Evolutionary conservation across 2,329 filamentous ascomycete genomes (phyloP).

Genomic region (Fusarium bulbicola): DNA sequence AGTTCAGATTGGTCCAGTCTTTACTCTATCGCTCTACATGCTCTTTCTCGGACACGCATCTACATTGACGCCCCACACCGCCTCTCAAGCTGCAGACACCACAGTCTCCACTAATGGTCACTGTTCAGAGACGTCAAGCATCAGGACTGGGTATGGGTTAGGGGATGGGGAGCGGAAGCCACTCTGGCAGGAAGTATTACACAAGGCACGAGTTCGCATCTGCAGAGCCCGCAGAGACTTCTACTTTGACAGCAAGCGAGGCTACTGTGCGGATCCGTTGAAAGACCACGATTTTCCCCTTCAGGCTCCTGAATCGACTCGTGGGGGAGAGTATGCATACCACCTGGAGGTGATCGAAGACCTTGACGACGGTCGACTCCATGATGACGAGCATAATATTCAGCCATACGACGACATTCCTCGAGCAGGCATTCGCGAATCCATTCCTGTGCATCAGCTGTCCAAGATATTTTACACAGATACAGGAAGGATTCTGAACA

Average conservation of each 20-base stretch:
- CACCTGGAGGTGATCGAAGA: conserved; percentile 86
- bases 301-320: neutral
- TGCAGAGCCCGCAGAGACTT: conserved; percentile 67
- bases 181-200: conserved; percentile 95
- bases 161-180: conserved; percentile 63
- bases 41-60: conserved; percentile 83
- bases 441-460: conserved; percentile 66
- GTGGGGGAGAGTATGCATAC: conserved; percentile 69
- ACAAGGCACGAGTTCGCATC: conserved; percentile 88
- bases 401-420: conserved; percentile 53
- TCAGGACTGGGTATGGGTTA: conserved; percentile 39
- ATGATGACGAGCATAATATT: conserved; percentile 52
- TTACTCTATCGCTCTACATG: conserved; percentile 92
- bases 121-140: neutral
- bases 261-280: conserved; percentile 15
- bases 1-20: conserved; percentile 87
- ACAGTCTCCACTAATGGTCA: neutral
- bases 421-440: conserved; percentile 60
- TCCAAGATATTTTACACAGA: conserved; percentile 95
- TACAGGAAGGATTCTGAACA: conserved; percentile 88
- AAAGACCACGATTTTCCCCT: neutral
- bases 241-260: conserved; percentile 33
- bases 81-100: neutral
- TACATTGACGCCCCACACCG: conserved; percentile 10
- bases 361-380: conserved; percentile 66